Evolutionary conservation across 257 asterid genomes (phyloP).

Genomic region (Solanum bulbocastanum): DNA sequence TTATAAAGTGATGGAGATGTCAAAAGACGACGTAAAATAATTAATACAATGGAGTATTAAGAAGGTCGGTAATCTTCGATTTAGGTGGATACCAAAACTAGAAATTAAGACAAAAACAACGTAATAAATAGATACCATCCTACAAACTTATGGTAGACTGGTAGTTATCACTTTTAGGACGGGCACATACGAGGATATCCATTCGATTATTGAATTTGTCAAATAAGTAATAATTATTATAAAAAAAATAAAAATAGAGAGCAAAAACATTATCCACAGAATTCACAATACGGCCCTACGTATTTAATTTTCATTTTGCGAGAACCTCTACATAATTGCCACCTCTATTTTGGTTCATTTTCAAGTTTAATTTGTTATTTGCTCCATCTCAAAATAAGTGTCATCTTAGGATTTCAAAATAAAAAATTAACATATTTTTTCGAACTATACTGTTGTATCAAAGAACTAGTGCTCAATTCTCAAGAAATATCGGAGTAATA

Average conservation of each 20-base stretch:
- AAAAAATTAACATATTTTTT: background rate
- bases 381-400: fast-evolving
- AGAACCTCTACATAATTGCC: background rate
- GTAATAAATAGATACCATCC: background rate
- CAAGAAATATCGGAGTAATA: background rate
- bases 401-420: fast-evolving
- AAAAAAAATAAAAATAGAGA: too few relatives aligned
- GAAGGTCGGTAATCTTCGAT: background rate
- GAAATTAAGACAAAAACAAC: background rate
- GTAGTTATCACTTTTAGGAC: background rate
- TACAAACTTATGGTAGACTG: background rate
- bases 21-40: background rate
- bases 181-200: background rate
- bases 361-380: background rate
- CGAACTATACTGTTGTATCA: fast-evolving
- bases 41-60: background rate
- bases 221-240: background rate
- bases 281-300: background rate
- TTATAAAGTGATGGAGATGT: background rate
- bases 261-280: background rate
- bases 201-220: background rate
- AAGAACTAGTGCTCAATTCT: background rate
- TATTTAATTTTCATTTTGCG: background rate
- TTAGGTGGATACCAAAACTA: background rate
- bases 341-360: background rate